Conservation (phyloP, 1,139 yeast genomes). For the Taphrina communis region DNA sequence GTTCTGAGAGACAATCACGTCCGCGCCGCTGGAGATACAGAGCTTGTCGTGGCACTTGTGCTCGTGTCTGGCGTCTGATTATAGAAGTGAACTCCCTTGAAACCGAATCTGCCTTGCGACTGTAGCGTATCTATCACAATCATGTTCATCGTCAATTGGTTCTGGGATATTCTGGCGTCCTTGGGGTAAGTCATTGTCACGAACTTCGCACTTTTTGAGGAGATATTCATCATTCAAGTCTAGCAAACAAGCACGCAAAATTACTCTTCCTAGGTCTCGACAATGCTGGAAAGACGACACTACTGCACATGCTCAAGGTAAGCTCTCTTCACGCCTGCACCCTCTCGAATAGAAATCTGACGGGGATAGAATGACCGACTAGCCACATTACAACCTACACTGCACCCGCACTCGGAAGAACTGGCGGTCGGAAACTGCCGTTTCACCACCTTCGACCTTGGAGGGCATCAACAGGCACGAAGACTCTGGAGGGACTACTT, state of each 20-base stretch:
- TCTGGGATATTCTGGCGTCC: slow-evolving; percentile 40
- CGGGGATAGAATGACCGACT: slow-evolving; percentile 76
- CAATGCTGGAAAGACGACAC: slow-evolving; percentile 97
- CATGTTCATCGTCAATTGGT: slow-evolving; percentile 40
- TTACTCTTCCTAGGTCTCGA: slow-evolving; percentile 93
- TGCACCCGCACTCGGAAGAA: slow-evolving; percentile 97
- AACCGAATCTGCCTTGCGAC: too few species aligned
- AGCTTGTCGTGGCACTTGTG: too few species aligned
- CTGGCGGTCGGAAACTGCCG: slow-evolving; percentile 94
- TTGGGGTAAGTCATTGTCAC: slow-evolving; percentile 21
- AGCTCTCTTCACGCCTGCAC: slow-evolving; percentile 14
- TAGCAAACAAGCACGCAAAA: slow-evolving; percentile 98
- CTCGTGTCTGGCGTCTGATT: too few species aligned
- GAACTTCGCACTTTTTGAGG: background rate
- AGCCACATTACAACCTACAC: slow-evolving; percentile 96
- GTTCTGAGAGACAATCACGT: too few species aligned
- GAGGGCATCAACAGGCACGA: slow-evolving; percentile 98
- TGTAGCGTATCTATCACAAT: background rate
- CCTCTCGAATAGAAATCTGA: background rate
- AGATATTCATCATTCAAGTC: slow-evolving; percentile 55
- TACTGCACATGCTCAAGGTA: slow-evolving; percentile 87
- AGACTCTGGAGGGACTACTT: slow-evolving; percentile 99
- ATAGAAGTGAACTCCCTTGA: too few species aligned
- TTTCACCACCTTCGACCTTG: slow-evolving; percentile 96
- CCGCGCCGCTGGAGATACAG: too few species aligned